These are phyloP conservation scores for Sparassis latifolia DNA, from an alignment of 1,284 basidiomycete species.

Conservation along the genomic window DNA sequence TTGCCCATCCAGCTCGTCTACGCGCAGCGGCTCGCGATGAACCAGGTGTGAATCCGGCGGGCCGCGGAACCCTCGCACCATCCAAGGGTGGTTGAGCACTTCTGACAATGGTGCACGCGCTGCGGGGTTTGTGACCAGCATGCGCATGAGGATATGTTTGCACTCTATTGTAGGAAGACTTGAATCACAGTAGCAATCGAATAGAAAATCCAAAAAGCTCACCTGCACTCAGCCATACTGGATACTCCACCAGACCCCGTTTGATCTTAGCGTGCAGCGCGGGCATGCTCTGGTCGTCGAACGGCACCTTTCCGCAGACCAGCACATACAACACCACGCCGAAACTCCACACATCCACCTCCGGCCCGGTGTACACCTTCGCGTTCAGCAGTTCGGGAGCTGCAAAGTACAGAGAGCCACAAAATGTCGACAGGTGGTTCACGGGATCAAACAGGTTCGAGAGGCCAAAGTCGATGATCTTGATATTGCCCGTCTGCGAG, in stretches of 20 bases:
- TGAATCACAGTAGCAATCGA: too few relatives aligned
- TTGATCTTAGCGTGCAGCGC: constrained; percentile 99
- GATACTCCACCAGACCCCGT: constrained; percentile 94
- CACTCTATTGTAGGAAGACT: constrained; percentile 56
- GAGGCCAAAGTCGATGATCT: constrained; percentile 98
- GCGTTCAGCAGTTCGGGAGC: constrained; percentile 96
- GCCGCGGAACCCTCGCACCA: constrained; percentile 82
- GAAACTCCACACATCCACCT: constrained; percentile 99
- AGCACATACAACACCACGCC: constrained; percentile 97
- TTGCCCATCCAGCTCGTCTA: constrained; percentile 80
- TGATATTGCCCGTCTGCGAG: constrained; percentile 97
- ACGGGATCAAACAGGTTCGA: constrained; percentile 94
- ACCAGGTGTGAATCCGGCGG: constrained; percentile 84
- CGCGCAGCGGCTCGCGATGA: constrained; percentile 80
- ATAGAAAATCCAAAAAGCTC: constrained; percentile 17
- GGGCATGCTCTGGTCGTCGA: constrained; percentile 99
- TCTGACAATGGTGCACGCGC: constrained; percentile 81
- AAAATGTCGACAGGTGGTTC: constrained; percentile 88
- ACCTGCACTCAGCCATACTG: constrained; percentile 93
- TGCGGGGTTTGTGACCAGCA: constrained; percentile 93
- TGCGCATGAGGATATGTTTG: constrained; percentile 88
- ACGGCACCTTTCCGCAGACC: constrained; percentile 97
- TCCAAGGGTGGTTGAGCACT: constrained; percentile 92
- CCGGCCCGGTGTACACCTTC: constrained; percentile 93
- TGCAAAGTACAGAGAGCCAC: constrained; percentile 96